Evolutionary conservation across 805 yeast species (phyloP), one percentile per base, ranked within the genome.

Genomic region (Candida maris): DNA sequence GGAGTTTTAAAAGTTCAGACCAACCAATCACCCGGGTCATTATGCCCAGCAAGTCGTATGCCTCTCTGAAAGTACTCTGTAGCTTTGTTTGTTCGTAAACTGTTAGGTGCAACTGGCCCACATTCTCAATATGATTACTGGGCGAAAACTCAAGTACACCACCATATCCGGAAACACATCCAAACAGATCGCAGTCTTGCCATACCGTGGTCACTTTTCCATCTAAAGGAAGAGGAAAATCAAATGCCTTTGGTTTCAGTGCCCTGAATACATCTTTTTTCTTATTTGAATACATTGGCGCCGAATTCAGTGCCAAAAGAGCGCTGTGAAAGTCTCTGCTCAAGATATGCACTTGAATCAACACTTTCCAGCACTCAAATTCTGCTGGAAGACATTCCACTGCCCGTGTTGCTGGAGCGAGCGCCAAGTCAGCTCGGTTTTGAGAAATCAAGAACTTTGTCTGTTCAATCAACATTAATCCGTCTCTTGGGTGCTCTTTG

Each of bases 1-100:
- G 75, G 25, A 80, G 52, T 38, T 68, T 65, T 46, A 89, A 68
- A 23, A 87, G 59, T 23, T 71, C 75, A 48, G 85, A 86, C 98
- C 98, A 91, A 4, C 96, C 96, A 27, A 80, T 65, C 17, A 70
- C 62, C 14, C 80, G 71, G 3, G 80, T 77, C 45, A 93, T 72
- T 6, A 77, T 67, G 4, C 94, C 78, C 38, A 91, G 60, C 38
- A 88, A 60, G 28, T 79, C 81, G 56, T 86, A 91, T 1, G 85
- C 85, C 35, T 62, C 62, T 20, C 64, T 61, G 42, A 76, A 75
- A 1, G 85, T 75, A 4, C 79, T 74, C 29, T 71, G 67, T 19
- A 79, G 56, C 14, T 60, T 34, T 0, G 76, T 67, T 8, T 74
- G 77, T 12, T 78, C 77, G 34, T 57, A 61, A 7, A 79, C 65